A percentile compares a stretch with the other conserved stretches of the same genome.
Conservation (phyloP, 2,329 filamentous ascomycete genomes). For the Fusarium zealandicum region DNA sequence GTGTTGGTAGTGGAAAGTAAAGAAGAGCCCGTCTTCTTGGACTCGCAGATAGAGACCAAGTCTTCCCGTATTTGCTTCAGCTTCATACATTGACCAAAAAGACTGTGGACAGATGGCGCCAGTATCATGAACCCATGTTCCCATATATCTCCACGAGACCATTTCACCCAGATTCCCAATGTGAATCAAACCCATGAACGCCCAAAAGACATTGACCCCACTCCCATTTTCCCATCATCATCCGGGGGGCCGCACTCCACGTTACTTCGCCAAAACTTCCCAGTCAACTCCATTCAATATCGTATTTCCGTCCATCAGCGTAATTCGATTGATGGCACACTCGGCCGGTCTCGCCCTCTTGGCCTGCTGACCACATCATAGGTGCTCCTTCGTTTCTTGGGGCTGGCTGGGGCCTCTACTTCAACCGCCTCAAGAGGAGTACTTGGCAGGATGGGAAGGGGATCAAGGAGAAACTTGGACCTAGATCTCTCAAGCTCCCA, state of each 20-base stretch:
- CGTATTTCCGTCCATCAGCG: background rate
- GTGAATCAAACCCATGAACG: slow-evolving; percentile 1
- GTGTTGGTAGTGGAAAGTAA: background rate
- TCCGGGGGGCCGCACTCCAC: background rate
- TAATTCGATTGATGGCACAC: slow-evolving; percentile 5
- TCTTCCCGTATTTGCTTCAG: background rate
- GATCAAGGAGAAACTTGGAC: slow-evolving; percentile 40
- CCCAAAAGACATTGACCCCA: background rate
- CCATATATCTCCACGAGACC: background rate
- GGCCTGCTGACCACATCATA: slow-evolving; percentile 2
- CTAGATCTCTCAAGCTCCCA: slow-evolving; percentile 41
- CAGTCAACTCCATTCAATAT: background rate
- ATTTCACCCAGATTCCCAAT: background rate
- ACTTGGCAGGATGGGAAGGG: slow-evolving; percentile 2
- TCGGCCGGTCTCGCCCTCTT: background rate
- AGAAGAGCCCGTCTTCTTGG: too few relatives aligned
- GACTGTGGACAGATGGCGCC: background rate
- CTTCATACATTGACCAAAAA: slow-evolving; percentile 10
- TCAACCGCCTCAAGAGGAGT: slow-evolving; percentile 2
- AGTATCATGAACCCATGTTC: background rate
- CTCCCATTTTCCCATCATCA: slow-evolving; percentile 3
- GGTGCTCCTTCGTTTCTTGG: slow-evolving; percentile 13
- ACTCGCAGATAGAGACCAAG: background rate
- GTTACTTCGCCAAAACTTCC: background rate
- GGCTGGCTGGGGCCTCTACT: background rate